phyloP scores from a whole-genome alignment of 2,329 filamentous ascomycete species.

The Botrytis fabae region DNA sequence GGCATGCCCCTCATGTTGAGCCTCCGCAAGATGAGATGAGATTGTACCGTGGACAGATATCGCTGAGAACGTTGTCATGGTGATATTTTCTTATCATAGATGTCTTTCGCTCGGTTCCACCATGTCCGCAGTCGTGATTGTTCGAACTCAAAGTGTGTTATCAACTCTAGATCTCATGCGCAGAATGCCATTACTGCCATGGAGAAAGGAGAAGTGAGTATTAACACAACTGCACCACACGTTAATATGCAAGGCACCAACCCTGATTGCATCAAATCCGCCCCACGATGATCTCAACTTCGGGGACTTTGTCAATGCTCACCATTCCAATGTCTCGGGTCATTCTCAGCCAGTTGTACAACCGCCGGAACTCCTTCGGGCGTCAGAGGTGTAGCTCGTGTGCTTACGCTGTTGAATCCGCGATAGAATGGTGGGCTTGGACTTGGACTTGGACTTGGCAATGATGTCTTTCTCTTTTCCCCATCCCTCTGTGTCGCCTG shows the following conservation, averaged over 20 bases:
- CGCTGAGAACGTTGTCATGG: no score
- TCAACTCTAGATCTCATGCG: background rate
- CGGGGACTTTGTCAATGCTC: background rate
- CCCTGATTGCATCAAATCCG: background rate
- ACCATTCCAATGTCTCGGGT: background rate
- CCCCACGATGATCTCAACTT: background rate
- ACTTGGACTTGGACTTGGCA: background rate
- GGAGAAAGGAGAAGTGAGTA: background rate
- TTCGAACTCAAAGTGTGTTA: background rate
- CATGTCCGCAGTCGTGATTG: background rate
- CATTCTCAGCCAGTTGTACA: background rate
- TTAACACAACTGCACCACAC: background rate
- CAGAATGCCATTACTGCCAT: background rate
- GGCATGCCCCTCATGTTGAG: background rate
- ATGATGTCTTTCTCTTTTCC: background rate
- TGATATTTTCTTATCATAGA: background rate
- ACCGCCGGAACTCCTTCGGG: background rate
- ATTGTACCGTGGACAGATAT: background rate
- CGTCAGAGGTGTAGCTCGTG: background rate
- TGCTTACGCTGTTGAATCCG: background rate
- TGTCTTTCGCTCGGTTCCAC: background rate
- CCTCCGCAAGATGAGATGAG: background rate
- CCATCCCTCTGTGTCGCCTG: background rate
- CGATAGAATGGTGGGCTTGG: no score
- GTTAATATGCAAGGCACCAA: constrained; percentile 7